These are phyloP conservation scores for Eucalyptus regnans DNA, from an alignment of 345 rosid species.

Conservation along the genomic window DNA sequence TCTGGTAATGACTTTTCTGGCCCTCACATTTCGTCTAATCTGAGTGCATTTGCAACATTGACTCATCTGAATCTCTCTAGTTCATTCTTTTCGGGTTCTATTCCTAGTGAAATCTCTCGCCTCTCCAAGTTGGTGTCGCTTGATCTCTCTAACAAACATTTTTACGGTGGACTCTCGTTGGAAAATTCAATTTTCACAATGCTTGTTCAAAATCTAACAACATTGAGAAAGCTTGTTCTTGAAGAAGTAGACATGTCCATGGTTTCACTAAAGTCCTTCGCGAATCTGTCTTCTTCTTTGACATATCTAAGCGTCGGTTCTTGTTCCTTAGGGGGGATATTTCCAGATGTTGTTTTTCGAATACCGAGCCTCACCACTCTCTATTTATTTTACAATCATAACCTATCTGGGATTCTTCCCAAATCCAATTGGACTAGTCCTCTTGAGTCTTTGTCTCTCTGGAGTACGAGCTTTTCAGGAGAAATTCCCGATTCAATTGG, in stretches of 20 bases:
- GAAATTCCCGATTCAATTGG: neutral
- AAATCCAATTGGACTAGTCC: neutral
- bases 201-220: too few species aligned
- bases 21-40: neutral
- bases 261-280: too few species aligned
- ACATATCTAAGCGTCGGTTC: rapidly evolving
- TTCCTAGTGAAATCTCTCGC: neutral
- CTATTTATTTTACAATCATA: too few species aligned
- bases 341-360: too few species aligned
- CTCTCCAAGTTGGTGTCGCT: neutral
- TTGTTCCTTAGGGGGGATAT: neutral
- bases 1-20: neutral
- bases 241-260: rapidly evolving
- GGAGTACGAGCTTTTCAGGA: rapidly evolving
- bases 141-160: too few species aligned
- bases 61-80: neutral
- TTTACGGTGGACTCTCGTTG: too few species aligned
- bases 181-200: too few species aligned
- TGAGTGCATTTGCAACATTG: neutral
- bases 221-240: too few species aligned
- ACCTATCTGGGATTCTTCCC: too few species aligned
- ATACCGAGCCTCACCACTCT: too few species aligned
- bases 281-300: too few species aligned
- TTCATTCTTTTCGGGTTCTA: rapidly evolving
- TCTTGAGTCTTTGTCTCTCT: neutral